A percentile compares a stretch with the other conserved stretches of the same genome.
phyloP scores from a whole-genome alignment of 2,329 filamentous ascomycete genomes.

The Diplocarpon rosae region DNA sequence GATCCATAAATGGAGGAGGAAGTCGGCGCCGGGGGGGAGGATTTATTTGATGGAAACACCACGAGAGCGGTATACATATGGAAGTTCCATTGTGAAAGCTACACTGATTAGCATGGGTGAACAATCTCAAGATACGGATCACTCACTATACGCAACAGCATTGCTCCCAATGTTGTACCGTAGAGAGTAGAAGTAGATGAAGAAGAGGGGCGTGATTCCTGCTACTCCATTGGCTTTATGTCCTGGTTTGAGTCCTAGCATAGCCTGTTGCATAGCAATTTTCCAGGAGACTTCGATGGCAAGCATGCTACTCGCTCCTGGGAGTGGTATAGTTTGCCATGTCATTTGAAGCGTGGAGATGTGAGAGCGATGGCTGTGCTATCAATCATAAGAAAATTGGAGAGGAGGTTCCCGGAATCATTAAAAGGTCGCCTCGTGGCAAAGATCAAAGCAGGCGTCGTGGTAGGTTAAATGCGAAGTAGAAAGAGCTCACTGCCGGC shows the following conservation, averaged over 20 bases:
- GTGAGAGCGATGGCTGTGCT: slow-evolving; percentile 33
- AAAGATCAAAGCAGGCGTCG: too few relatives aligned
- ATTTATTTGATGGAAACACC: slow-evolving; percentile 25
- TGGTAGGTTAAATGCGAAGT: too few relatives aligned
- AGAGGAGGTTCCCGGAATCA: too few relatives aligned
- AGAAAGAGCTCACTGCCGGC: too few relatives aligned
- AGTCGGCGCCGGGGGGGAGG: slow-evolving; percentile 32
- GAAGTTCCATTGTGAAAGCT: slow-evolving; percentile 48
- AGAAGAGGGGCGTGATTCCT: slow-evolving; percentile 36
- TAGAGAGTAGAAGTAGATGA: slow-evolving; percentile 48
- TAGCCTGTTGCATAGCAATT: slow-evolving; percentile 32
- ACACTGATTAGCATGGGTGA: slow-evolving; percentile 7
- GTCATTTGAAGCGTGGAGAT: slow-evolving; percentile 34
- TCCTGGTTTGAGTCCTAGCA: slow-evolving; percentile 26
- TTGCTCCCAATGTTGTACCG: slow-evolving; percentile 57
- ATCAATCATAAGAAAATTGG: slow-evolving; percentile 24
- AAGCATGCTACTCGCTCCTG: slow-evolving; percentile 42
- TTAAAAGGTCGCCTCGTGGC: too few relatives aligned
- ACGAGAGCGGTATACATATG: slow-evolving; percentile 33
- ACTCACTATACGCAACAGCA: slow-evolving; percentile 48
- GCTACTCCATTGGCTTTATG: slow-evolving; percentile 21
- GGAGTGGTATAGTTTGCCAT: slow-evolving; percentile 40
- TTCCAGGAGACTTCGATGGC: slow-evolving; percentile 45
- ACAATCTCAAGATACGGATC: slow-evolving; percentile 14
- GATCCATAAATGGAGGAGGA: slow-evolving; percentile 38